Conservation (phyloP, 1,284 basidiomycete genomes). For the Amylostereum areolatum region DNA sequence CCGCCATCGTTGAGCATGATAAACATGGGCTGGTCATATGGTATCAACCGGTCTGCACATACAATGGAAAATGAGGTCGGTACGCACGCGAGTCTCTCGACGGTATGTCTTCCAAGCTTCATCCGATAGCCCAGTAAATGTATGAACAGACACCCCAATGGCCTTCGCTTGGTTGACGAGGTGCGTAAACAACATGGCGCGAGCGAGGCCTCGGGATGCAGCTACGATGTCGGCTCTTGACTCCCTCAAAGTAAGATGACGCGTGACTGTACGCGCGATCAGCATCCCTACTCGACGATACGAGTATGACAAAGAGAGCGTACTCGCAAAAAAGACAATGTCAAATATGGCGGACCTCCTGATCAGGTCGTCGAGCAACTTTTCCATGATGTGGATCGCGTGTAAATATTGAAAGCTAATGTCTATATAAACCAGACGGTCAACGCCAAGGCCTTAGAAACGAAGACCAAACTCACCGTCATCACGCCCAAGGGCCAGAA, state of each 20-base stretch:
- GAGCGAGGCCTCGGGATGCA: constrained; percentile 45
- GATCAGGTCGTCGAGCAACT: constrained; percentile 40
- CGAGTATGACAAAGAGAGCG: constrained; percentile 7
- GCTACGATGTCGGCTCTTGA: constrained; percentile 29
- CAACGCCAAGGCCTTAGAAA: background rate
- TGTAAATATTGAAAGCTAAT: constrained; percentile 58
- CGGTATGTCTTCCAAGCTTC: constrained; percentile 43
- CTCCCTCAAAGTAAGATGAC: constrained; percentile 34
- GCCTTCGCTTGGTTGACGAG: constrained; percentile 40
- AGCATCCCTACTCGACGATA: no score
- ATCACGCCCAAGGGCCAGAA: constrained; percentile 45
- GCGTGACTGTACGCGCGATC: constrained; percentile 25
- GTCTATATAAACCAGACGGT: constrained; percentile 26
- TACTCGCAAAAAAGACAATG: constrained; percentile 58
- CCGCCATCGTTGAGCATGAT: constrained; percentile 53
- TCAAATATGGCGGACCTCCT: constrained; percentile 51
- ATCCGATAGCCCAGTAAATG: constrained; percentile 40
- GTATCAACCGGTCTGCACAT: background rate
- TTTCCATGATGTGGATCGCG: constrained; percentile 49
- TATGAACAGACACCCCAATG: constrained; percentile 34
- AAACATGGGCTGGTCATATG: constrained; percentile 53
- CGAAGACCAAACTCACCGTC: constrained; percentile 28
- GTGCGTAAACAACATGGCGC: constrained; percentile 45
- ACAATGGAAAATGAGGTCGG: background rate
- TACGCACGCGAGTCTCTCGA: constrained; percentile 31